Percentiles rank a stretch among this genome's conserved stretches.
Conservation (phyloP, 2,329 filamentous ascomycete genomes). For the Leptodontidium sp. region DNA sequence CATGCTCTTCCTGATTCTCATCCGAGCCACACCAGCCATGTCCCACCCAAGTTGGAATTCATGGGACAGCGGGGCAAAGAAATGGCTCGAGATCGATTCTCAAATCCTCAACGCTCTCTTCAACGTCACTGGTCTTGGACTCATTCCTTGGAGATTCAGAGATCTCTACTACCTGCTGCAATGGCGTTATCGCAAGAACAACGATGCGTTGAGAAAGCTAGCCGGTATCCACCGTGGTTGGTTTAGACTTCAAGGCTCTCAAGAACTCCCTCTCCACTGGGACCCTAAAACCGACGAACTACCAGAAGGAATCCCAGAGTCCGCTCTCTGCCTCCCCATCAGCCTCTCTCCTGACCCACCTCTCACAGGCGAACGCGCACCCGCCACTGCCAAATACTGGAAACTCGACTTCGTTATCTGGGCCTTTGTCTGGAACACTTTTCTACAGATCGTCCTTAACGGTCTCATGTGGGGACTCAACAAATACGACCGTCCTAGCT, state of each 20-base stretch:
- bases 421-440: slow-evolving; percentile 79
- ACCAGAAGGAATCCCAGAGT: slow-evolving; percentile 48
- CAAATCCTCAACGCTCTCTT: slow-evolving; percentile 85
- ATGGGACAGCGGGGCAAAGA: slow-evolving; percentile 74
- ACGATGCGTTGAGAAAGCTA: slow-evolving; percentile 28
- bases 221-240: slow-evolving; percentile 77
- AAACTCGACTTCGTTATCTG: slow-evolving; percentile 81
- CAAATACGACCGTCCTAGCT: slow-evolving; percentile 48
- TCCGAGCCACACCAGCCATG: slow-evolving; percentile 76
- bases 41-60: slow-evolving; percentile 59
- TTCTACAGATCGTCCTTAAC: slow-evolving; percentile 76
- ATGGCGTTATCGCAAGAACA: slow-evolving; percentile 33
- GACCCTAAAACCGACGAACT: slow-evolving; percentile 49
- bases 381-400: slow-evolving; percentile 67
- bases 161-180: slow-evolving; percentile 76
- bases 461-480: slow-evolving; percentile 85
- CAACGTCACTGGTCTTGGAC: slow-evolving; percentile 83
- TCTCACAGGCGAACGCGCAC: slow-evolving; percentile 72
- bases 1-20: slow-evolving; percentile 85
- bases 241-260: slow-evolving; percentile 74
- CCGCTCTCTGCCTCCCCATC: slow-evolving; percentile 67
- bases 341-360: slow-evolving; percentile 68
- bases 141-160: slow-evolving; percentile 84
- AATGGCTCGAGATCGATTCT: slow-evolving; percentile 84
- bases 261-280: slow-evolving; percentile 53